Evolutionary conservation across 495 filamentous ascomycete species (phyloP).

Genomic region (Viridothelium virens): DNA sequence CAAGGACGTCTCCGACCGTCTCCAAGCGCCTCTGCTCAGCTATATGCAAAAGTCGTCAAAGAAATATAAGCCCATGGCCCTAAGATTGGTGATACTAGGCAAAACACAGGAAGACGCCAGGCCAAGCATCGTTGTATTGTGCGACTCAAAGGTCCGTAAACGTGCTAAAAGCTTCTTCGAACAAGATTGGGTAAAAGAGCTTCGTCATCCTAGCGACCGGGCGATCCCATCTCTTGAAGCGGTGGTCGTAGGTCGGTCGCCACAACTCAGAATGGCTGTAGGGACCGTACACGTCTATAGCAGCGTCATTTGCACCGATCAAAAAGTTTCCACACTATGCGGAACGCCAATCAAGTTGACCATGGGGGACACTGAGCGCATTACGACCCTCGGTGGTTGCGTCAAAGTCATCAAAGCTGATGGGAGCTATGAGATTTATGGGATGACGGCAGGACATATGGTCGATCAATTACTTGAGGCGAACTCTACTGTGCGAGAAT

Average conservation of each 20-base stretch:
- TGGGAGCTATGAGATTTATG: conserved; percentile 2
- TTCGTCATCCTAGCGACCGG: conserved; percentile 21
- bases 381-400: conserved; percentile 22
- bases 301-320: conserved; percentile 10
- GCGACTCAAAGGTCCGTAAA: conserved; percentile 16
- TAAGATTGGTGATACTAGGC: conserved; percentile 25
- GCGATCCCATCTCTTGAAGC: conserved; percentile 21
- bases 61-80: conserved; percentile 16
- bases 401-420: conserved; percentile 20
- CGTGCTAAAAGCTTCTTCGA: conserved; percentile 28
- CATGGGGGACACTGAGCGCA: conserved; percentile 9
- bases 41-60: conserved; percentile 15
- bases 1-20: conserved; percentile 24
- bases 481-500: neutral
- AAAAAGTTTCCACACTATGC: neutral
- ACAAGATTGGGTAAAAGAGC: conserved; percentile 17
- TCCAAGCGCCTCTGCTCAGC: conserved; percentile 18
- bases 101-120: conserved; percentile 21
- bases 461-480: neutral
- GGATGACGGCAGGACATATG: conserved; percentile 14
- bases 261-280: neutral
- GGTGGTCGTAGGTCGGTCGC: conserved; percentile 18
- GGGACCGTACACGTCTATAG: neutral
- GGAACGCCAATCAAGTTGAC: conserved; percentile 8
- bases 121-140: conserved; percentile 27